Base-by-base conservation (phyloP, 257 asterid species). In the Cynanchum wilfordii region DNA sequence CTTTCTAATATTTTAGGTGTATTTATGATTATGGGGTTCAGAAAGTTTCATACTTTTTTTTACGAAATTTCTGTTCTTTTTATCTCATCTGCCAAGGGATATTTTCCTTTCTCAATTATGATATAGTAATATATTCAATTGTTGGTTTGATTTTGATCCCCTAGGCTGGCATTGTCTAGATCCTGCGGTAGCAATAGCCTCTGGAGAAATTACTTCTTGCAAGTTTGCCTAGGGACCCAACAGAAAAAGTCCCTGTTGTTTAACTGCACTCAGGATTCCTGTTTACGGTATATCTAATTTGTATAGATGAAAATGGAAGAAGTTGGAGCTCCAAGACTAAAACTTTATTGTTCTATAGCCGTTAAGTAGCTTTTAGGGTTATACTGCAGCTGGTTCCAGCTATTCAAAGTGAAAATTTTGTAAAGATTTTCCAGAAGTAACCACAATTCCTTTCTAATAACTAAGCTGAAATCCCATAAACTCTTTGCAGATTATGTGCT, bases 401-500 rank as follows among this genome's bases (percentile, higher is more conserved):
- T 25, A 58, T 58, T 25, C 40, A 11, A 27, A 58, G 20, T 27
- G 8, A 70, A 54, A 56, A 0, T n/a, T n/a, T n/a, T n/a, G n/a
- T n/a, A n/a, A n/a, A n/a, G n/a, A n/a, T n/a, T n/a, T n/a, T n/a
- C n/a, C n/a, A n/a, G n/a, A n/a, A n/a, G n/a, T n/a, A n/a, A n/a
- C n/a, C n/a, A n/a, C n/a, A n/a, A n/a, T n/a, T n/a, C n/a, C n/a
- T n/a, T n/a, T n/a, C n/a, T n/a, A n/a, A n/a, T 13, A 67, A 13
- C 22, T 19, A 42, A 45, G 42, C 13, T 47, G 13, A 45, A 13
- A n/a, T 54, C 24, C 3, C 5, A 71, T 76, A 58, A 33, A 57
- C 66, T 82, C 33, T 71, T 81, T 81, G 87, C 98, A 93, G 98
- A 93, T 93, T 6, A 84, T 90, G 83, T 87, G 96, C 80, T 88